Base-by-base conservation (phyloP, 345 rosid species). In the Carallia pectinifolia region DNA sequence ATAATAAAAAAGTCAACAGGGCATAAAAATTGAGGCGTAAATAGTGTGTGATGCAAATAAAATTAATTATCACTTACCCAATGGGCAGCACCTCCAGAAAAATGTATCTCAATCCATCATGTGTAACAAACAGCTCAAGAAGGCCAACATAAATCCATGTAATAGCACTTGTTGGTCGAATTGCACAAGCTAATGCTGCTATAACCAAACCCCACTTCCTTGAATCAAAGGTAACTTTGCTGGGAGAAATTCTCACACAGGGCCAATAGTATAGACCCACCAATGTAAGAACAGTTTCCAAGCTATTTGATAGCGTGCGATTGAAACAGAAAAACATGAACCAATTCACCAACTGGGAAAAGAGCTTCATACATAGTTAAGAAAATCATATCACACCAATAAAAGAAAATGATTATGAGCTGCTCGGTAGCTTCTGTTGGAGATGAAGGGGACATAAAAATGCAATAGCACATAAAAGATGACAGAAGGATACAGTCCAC, bases 201-300 rank as follows among this genome's bases (percentile, higher is more conserved):
- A 85, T 61, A 68, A 73, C 79, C 86, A 92, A 82, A 70, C 88
- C 98, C 90, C 86, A 81, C 77, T 81, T 90, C 78, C 98, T 85
- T 69, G 85, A 83, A 53, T 58, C 76, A 0, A 63, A 34, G 9
- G 84, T 76, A 79, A 64, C 79, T 56, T 81, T 82, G 52, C 73
- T 67, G 44, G 78, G 83, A 82, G 85, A 67, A 7, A 63, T 69
- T 86, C 94, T 85, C 78, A 92, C 65, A 76, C 88, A 85, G 1
- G 99, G 98, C 96, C 99, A 95, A 77, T 85, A 82, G 83, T 89
- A 92, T 55, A 95, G 78, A 31, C 97, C 83, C 34, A 89, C 88
- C 70, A 95, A 77, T 16, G 92, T 92, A 58, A 95, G 97, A 73
- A 88, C 92, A 69, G 99, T 89, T 86, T 92, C 98, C 83, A 90